Evolutionary conservation across 2,329 filamentous ascomycete species (phyloP).

Genomic region (Basipetospora sp.): DNA sequence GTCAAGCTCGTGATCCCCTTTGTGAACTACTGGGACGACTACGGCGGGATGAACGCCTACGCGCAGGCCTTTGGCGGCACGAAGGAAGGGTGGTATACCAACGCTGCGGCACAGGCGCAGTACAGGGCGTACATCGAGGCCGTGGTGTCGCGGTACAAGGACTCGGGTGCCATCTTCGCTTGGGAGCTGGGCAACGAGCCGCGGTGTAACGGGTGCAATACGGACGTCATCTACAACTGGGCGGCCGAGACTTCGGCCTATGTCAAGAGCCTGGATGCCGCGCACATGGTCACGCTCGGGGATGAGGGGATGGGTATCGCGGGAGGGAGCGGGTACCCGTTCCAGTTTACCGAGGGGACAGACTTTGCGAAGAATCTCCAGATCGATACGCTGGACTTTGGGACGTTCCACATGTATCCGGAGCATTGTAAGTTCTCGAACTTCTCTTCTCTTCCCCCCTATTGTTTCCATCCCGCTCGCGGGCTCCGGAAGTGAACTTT

Average conservation of each 20-base stretch:
- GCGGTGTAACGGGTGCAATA: constrained; percentile 44
- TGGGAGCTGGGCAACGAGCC: constrained; percentile 44
- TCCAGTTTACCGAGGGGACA: constrained; percentile 32
- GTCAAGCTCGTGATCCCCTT: constrained; percentile 52
- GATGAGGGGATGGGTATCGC: constrained; percentile 37
- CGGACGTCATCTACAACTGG: constrained; percentile 45
- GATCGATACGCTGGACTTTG: constrained; percentile 37
- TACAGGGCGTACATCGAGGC: constrained; percentile 38
- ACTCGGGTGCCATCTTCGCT: constrained; percentile 33
- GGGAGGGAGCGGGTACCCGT: constrained; percentile 38
- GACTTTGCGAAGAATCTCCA: constrained; percentile 36
- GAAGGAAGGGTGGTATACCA: constrained; percentile 42
- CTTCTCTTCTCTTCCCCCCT: no score
- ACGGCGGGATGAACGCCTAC: constrained; percentile 50
- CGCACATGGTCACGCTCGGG: constrained; percentile 50
- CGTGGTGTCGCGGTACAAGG: constrained; percentile 33
- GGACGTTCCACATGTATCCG: constrained; percentile 19
- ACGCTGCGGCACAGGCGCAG: constrained; percentile 34
- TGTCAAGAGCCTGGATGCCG: constrained; percentile 47
- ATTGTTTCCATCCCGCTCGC: constrained; percentile 8
- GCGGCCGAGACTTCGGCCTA: constrained; percentile 41
- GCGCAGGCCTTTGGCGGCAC: constrained; percentile 40
- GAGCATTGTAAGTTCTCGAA: constrained; percentile 15
- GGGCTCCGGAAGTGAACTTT: background rate
- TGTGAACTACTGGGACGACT: constrained; percentile 55